Evolutionary conservation across 768 basidiomycete genomes (phyloP).

Genomic region (Boletus vinaceobasis): DNA sequence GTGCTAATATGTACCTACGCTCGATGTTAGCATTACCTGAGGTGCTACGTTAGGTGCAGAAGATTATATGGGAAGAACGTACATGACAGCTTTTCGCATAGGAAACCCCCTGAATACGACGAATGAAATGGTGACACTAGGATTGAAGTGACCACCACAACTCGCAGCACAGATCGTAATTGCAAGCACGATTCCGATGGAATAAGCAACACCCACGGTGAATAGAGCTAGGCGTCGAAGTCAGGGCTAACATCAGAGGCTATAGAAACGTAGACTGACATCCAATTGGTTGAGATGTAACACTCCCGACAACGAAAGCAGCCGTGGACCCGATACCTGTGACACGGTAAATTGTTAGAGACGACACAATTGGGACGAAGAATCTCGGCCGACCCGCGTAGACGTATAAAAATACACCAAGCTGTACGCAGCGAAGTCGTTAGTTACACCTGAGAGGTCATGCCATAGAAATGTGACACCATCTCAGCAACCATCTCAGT

Average conservation of each 20-base stretch:
- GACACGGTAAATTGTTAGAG: not conserved
- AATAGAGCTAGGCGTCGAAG: constrained; percentile 40
- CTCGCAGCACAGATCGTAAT: constrained; percentile 48
- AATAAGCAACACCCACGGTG: constrained; percentile 58
- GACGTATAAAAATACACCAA: constrained; percentile 61
- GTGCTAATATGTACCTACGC: constrained; percentile 61
- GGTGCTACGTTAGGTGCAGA: not conserved
- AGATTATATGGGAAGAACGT: constrained; percentile 15
- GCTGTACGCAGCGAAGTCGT: constrained; percentile 28
- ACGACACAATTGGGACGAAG: not conserved
- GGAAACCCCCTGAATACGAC: constrained; percentile 58
- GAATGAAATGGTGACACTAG: constrained; percentile 54
- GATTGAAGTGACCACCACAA: constrained; percentile 66
- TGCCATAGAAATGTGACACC: constrained; percentile 31
- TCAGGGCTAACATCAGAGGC: not conserved
- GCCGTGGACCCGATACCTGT: constrained; percentile 56
- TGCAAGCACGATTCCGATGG: constrained; percentile 58
- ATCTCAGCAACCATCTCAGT: constrained; percentile 61
- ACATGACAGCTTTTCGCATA: constrained; percentile 48
- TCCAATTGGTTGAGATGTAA: constrained; percentile 42
- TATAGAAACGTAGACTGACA: constrained; percentile 38
- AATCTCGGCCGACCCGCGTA: constrained; percentile 41
- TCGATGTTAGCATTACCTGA: constrained; percentile 10
- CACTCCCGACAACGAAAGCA: constrained; percentile 45
- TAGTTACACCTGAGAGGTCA: not conserved